Percentiles rank a stretch among this genome's conserved stretches.
phyloP scores from a whole-genome alignment of 1,139 yeast genomes.

The Blastobotrys apis region DNA sequence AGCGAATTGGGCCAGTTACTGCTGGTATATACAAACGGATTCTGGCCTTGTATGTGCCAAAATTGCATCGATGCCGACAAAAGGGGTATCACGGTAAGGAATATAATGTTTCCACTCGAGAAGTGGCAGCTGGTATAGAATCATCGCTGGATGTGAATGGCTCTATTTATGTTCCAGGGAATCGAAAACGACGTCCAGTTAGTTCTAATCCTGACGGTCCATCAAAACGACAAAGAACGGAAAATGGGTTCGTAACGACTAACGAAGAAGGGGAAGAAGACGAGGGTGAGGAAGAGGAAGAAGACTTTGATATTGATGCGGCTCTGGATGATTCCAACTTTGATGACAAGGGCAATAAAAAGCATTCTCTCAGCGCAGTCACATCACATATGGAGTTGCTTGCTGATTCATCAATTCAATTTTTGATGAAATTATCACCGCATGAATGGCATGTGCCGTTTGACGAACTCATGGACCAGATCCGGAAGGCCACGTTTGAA shows the following conservation, averaged over 20 bases:
- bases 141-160: slow-evolving; percentile 28
- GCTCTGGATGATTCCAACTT: background rate
- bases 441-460: slow-evolving; percentile 43
- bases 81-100: slow-evolving; percentile 28
- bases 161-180: no score
- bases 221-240: slow-evolving; percentile 21
- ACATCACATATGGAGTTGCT: slow-evolving; percentile 37
- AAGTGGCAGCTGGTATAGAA: slow-evolving; percentile 31
- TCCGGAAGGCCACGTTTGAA: slow-evolving; percentile 59
- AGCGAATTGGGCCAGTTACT: slow-evolving; percentile 66
- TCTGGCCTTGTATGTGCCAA: slow-evolving; percentile 52
- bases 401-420: slow-evolving; percentile 30
- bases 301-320: slow-evolving; percentile 25
- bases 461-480: slow-evolving; percentile 29
- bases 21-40: slow-evolving; percentile 61
- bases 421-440: slow-evolving; percentile 34
- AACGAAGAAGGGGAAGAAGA: slow-evolving; percentile 28
- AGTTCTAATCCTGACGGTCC: slow-evolving; percentile 1
- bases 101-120: slow-evolving; percentile 33
- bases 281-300: slow-evolving; percentile 44
- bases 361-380: slow-evolving; percentile 11
- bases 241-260: slow-evolving; percentile 23
- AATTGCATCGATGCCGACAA: slow-evolving; percentile 29
- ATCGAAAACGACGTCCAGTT: no score
- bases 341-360: slow-evolving; percentile 30